phyloP scores from a whole-genome alignment of 805 yeast species.

The Isabelozyma pseudorhagii region DNA sequence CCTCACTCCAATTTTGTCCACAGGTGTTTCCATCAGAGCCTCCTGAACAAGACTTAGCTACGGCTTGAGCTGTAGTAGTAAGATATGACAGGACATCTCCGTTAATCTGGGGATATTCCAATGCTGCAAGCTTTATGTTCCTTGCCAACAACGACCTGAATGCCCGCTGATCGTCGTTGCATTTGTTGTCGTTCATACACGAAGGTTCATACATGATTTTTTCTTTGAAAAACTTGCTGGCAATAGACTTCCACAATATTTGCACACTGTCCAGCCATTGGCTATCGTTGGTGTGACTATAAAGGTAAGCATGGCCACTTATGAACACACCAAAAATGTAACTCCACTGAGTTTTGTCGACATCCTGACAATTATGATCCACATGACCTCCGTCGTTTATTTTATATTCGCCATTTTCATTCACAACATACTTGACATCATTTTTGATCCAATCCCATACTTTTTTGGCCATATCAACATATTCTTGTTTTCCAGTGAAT shows the following conservation, averaged over 20 bases:
- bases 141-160: constrained; percentile 83
- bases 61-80: constrained; percentile 46
- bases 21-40: constrained; percentile 76
- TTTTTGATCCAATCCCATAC: constrained; percentile 46
- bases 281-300: constrained; percentile 64
- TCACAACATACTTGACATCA: constrained; percentile 40
- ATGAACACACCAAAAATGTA: constrained; percentile 80
- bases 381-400: constrained; percentile 74
- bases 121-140: constrained; percentile 69
- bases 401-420: constrained; percentile 35
- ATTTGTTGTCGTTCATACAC: constrained; percentile 60
- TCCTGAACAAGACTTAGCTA: constrained; percentile 69
- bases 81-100: constrained; percentile 40
- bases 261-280: constrained; percentile 65
- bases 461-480: constrained; percentile 38
- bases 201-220: constrained; percentile 75
- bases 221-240: constrained; percentile 53
- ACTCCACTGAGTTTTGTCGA: constrained; percentile 70
- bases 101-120: constrained; percentile 58
- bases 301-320: constrained; percentile 78
- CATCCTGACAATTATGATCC: constrained; percentile 56
- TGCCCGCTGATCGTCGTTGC: constrained; percentile 88
- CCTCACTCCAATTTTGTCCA: constrained; percentile 62
- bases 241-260: constrained; percentile 48
- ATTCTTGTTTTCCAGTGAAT: constrained; percentile 36